Evolutionary conservation across 1,139 yeast species (phyloP).

Genomic region (Hyphopichia khmerensis): DNA sequence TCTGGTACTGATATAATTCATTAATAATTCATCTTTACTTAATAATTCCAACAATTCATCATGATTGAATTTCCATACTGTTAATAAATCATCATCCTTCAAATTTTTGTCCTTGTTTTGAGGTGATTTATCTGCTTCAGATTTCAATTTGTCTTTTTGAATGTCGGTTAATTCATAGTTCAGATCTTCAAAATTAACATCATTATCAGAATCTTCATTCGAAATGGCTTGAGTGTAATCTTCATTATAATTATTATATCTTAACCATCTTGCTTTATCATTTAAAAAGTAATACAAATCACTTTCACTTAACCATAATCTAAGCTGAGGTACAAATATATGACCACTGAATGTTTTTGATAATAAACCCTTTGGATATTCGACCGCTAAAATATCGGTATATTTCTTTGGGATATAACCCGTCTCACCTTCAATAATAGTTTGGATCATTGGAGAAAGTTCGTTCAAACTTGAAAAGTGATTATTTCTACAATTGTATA

Average conservation of each 20-base stretch:
- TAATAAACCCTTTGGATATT: conserved; percentile 29
- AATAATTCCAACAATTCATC: conserved; percentile 29
- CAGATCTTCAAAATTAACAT: conserved; percentile 9
- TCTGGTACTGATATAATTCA: conserved; percentile 23
- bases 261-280: conserved; percentile 25
- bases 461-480: conserved; percentile 24
- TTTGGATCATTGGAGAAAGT: conserved; percentile 23
- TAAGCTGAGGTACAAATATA: conserved; percentile 28
- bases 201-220: conserved; percentile 7
- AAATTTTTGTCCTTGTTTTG: conserved; percentile 11
- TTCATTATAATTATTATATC: conserved; percentile 24
- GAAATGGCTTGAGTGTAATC: conserved; percentile 10
- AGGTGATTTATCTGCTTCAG: conserved; percentile 13
- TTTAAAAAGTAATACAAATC: conserved; percentile 17
- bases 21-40: conserved; percentile 34
- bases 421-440: conserved; percentile 37
- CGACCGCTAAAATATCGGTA: conserved; percentile 26
- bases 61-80: conserved; percentile 17
- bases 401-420: conserved; percentile 37
- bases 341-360: conserved; percentile 20
- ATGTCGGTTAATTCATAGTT: conserved; percentile 21
- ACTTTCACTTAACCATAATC: conserved; percentile 29
- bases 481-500: conserved; percentile 34
- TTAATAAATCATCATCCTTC: conserved; percentile 18
- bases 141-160: conserved; percentile 16